These are phyloP conservation scores for Rosa rugosa DNA, from an alignment of 306 rosid genomes.

Conservation along the genomic window DNA sequence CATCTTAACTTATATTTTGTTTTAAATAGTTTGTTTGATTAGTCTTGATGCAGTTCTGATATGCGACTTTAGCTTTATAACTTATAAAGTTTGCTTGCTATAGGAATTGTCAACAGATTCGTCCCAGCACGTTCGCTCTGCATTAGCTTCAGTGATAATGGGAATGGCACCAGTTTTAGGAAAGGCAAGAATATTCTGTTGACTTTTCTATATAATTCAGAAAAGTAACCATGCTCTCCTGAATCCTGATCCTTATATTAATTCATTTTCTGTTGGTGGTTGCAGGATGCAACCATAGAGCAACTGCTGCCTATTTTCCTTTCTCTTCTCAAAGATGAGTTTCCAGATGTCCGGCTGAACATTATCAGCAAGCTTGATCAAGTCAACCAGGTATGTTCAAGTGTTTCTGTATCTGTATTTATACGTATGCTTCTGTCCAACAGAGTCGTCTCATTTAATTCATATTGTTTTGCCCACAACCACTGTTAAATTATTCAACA, in stretches of 20 bases:
- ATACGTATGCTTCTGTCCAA: neutral
- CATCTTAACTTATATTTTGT: constrained; percentile 17
- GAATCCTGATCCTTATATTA: constrained; percentile 15
- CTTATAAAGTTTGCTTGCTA: constrained; percentile 12
- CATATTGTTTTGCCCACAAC: neutral
- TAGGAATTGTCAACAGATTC: constrained; percentile 98
- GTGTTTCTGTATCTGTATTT: constrained; percentile 8
- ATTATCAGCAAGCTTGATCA: constrained; percentile 99
- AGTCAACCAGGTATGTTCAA: constrained; percentile 82
- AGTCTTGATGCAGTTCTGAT: neutral
- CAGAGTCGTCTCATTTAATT: neutral
- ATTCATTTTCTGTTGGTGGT: constrained; percentile 17
- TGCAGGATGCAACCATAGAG: constrained; percentile 95
- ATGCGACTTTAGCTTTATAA: neutral
- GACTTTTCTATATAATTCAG: neutral
- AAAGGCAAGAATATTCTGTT: constrained; percentile 54
- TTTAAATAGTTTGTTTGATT: neutral
- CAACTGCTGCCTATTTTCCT: constrained; percentile 97
- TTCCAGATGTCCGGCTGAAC: constrained; percentile 95
- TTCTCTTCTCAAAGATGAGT: constrained; percentile 91
- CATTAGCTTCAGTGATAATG: constrained; percentile 98
- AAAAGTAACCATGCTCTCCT: neutral
- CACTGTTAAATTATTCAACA: neutral
- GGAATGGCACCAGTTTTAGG: constrained; percentile 99
- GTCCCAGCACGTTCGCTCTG: constrained; percentile 98